Base-by-base conservation (phyloP, 495 filamentous ascomycete genomes). In the Tricharina praecox region DNA sequence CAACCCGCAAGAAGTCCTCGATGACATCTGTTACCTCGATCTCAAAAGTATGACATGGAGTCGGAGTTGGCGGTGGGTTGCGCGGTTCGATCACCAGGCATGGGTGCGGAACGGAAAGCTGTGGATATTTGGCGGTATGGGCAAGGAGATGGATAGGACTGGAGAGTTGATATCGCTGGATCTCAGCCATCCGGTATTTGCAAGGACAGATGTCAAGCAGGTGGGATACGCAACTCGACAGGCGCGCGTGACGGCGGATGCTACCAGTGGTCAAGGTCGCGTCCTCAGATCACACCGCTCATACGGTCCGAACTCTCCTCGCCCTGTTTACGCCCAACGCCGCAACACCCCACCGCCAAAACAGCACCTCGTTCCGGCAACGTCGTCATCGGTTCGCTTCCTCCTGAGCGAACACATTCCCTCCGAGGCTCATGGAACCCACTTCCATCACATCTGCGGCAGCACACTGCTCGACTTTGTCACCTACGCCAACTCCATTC, bases 41-140 rank as follows among this genome's bases (percentile, higher is more conserved):
- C 68, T 97, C 45, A 93, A 92, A 69, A 95, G 90, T 8, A 94
- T 83, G 74, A 94, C 88, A 3, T 97, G 90, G 90, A 96, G 90
- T 43, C 75, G 84, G 40, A 81, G 84, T 28, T 97, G 90, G 90
- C 81, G 78, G 45, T 96, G 96, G 62, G 85, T 92, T 15, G 74
- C 82, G 21, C 75, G 90, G 10, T 97, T 92, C 58, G 90, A 97
- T 53, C 92, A 97, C 60, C 80, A 84, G 3, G 84, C 40, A 42
- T 62, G 55, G 48, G 24, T 45, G 18, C 62, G 69, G 52, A 66
- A 78, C 45, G 85, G 82, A 32, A 76, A 83, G 25, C 77, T 97
- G 23, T 97, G 88, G 88, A 86, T 95, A n/a, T 95, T 88, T 65
- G 90, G 90, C 28, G 90, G 90, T 19, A 67, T 96, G 43, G 83